A percentile compares a stretch with the other conserved stretches of the same genome.
Conservation (phyloP, 2,329 filamentous ascomycete genomes). For the Monosporascus sp. region DNA sequence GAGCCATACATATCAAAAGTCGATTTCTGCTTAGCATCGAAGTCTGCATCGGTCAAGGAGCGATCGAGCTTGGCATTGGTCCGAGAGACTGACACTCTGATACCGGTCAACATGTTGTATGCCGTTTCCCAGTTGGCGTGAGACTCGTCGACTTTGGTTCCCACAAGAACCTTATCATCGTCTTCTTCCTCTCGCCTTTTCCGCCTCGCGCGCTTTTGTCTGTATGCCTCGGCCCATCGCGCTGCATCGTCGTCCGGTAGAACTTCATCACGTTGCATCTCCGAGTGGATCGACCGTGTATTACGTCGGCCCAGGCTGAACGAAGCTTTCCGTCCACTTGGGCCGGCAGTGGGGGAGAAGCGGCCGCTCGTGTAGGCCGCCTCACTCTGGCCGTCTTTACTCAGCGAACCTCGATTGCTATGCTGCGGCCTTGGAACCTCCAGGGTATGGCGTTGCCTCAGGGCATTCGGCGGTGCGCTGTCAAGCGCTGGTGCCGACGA, state of each 20-base stretch:
- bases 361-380: constrained; percentile 66
- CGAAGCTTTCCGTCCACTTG: constrained; percentile 69
- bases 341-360: constrained; percentile 64
- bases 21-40: constrained; percentile 92
- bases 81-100: constrained; percentile 91
- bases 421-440: constrained; percentile 71
- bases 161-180: constrained; percentile 89
- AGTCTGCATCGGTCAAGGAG: constrained; percentile 84
- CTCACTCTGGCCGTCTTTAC: constrained; percentile 52
- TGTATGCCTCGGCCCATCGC: constrained; percentile 87
- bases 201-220: constrained; percentile 86
- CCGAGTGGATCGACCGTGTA: constrained; percentile 81
- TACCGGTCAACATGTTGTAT: constrained; percentile 99
- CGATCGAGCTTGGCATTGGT: constrained; percentile 96
- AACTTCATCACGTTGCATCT: constrained; percentile 76
- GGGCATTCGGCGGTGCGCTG: constrained; percentile 43
- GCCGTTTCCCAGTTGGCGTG: constrained; percentile 97
- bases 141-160: constrained; percentile 95
- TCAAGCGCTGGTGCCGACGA: constrained; percentile 44
- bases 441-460: constrained; percentile 81
- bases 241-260: constrained; percentile 84
- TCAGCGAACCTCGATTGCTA: constrained; percentile 61
- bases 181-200: constrained; percentile 81
- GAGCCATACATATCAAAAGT: constrained; percentile 88
- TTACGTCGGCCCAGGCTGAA: constrained; percentile 73